Evolutionary conservation across 176 grass and related monocot species (phyloP), one percentile per base, ranked within the genome.

Genomic region (Lolium perenne): DNA sequence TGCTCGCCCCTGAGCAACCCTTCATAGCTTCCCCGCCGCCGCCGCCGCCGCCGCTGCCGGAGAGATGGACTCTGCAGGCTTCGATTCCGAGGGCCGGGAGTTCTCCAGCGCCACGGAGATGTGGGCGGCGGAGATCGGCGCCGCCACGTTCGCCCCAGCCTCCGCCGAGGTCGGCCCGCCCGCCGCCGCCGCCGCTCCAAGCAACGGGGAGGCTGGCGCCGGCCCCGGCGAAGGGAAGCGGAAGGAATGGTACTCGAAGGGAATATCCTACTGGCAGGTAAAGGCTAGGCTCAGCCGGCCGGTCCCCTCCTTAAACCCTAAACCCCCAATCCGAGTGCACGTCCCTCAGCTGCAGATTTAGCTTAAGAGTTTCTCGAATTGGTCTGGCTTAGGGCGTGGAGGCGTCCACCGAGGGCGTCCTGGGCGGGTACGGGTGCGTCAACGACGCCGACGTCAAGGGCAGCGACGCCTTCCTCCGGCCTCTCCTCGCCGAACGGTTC

Each of bases 231-330:
- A 84, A 4, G 84, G 35, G 26, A 94, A 94, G 58, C 90, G 94
- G 35, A 45, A 80, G 38, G 92, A 94, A 49, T 99, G 97, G 97
- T 99, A 99, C 79, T 91, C 83, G 71, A 96, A 96, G 83, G 97
- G 88, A 73, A 96, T 99, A 94, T 74, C 90, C 89, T 99, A 99
- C 86, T 99, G 97, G 97, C 87, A 96, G 87, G 97, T 99, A 93
- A 96, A 71, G 77, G 45, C 77, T 38, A 7, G 50, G 9, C 81
- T 65, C 56, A 23, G 22, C 72, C 7, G 72, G 6, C 72, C 23
- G 1, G 14, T 3, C 41, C 15, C 29, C 16, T 48, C 62, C 46
- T 10, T 87, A 74, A 73, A 84, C 84, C 87, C 76, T 86, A 77
- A 80, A 75, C 60, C 80, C 80, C 74, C 64, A 70, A 79, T 78